Base-by-base conservation (phyloP, 768 basidiomycete species). In the Tylopilus vinaceipallidus region DNA sequence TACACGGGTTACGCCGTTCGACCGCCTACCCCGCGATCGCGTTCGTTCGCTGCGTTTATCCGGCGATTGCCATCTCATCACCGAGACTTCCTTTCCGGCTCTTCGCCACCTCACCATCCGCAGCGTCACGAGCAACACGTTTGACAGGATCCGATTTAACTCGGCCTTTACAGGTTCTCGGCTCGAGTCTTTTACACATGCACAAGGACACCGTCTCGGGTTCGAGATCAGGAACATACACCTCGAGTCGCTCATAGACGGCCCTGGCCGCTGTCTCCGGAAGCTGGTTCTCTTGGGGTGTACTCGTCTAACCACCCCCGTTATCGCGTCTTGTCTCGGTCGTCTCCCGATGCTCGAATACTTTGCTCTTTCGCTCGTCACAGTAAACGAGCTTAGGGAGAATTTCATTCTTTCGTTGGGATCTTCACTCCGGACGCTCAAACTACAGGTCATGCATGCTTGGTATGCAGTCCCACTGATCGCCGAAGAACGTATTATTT, bases 201-300 rank as follows among this genome's bases (percentile, higher is more conserved):
- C 57, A 11, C 73, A 66, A 41, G 67, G 64, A 12, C 60, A 70
- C 43, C 49, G 62, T 32, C 56, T 71, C 34, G 71, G 61, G 14
- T 74, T 73, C 48, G 69, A 73, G 54, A 61, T 75, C 19, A 63
- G 68, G 27, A 64, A 73, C 43, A 23, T 33, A 3, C 68, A 70
- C 43, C 62, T 76, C 24, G 47, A 61, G 17, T 70, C 67, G 16
- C 53, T 76, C 35, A 33, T 61, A 12, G 45, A 52, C 2, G 54
- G 54, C 13, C 50, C 50, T 12, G 52, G 50, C 4, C 49, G 56
- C 20, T 19, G 39, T 19, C 58, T 75, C 44, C 61, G 61, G 27
- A 67, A 57, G 51, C 55, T 76, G 11, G 65, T 71, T 41, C 63
- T 74, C 11, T 62, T 75, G 11, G 66, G 62, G 10, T 69, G 72